Conservation (phyloP, 2,329 filamentous ascomycete species). For the Hirsutella rhossiliensis region DNA sequence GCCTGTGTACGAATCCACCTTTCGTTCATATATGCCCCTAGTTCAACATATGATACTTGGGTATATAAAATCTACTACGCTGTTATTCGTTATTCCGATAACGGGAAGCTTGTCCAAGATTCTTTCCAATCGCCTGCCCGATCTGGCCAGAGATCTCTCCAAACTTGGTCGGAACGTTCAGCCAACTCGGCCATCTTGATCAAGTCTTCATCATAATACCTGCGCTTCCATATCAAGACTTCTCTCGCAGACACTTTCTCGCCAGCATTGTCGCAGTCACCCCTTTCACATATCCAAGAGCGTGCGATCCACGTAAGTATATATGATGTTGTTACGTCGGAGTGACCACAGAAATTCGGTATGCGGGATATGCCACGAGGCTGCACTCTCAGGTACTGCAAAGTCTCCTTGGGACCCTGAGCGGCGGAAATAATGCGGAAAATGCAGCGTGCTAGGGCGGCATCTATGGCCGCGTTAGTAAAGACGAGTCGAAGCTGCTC, state of each 20-base stretch:
- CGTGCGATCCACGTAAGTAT: neutral
- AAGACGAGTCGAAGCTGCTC: neutral
- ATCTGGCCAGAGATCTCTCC: neutral
- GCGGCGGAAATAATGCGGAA: neutral
- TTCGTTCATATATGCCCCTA: too few relatives aligned
- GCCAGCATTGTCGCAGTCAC: neutral
- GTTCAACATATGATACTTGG: too few relatives aligned
- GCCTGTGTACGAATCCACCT: too few relatives aligned
- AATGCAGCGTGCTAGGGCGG: neutral
- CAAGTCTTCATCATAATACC: neutral
- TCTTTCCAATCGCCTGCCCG: neutral
- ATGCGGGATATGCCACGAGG: neutral
- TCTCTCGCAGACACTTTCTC: neutral
- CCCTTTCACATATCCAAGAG: neutral
- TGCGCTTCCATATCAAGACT: neutral
- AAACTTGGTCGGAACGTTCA: neutral
- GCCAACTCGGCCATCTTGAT: neutral
- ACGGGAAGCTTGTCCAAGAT: neutral
- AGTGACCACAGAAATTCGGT: neutral
- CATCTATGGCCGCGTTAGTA: neutral
- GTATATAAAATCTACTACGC: neutral
- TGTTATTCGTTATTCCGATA: neutral
- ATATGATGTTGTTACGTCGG: neutral
- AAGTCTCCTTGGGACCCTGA: neutral
- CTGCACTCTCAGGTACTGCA: neutral